Evolutionary conservation across 345 rosid species (phyloP).

Genomic region (Melaleuca alternifolia): DNA sequence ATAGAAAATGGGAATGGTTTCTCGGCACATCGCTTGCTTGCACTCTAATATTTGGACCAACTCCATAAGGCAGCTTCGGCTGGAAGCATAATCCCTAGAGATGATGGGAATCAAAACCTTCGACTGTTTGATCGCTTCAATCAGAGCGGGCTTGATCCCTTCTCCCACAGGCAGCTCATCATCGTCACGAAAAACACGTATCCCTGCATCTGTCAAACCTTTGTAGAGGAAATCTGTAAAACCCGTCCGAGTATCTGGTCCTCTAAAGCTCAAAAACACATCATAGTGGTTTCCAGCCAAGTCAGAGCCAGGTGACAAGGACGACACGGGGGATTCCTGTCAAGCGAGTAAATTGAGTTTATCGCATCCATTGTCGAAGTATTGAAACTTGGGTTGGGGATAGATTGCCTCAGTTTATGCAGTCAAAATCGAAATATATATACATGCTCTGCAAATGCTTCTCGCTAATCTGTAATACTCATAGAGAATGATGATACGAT

Average conservation of each 20-base stretch:
- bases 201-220: neutral
- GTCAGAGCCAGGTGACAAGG: neutral
- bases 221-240: neutral
- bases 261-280: neutral
- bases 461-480: no score
- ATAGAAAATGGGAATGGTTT: neutral
- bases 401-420: no score
- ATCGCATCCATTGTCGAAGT: neutral
- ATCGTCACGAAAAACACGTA: neutral
- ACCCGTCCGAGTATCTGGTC: neutral
- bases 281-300: neutral
- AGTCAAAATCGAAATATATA: no score
- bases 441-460: no score
- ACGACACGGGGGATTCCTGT: rapidly evolving
- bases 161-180: neutral
- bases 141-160: neutral
- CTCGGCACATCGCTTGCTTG: neutral
- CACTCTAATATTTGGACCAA: neutral
- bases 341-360: neutral
- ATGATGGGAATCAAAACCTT: neutral
- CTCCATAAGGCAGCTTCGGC: neutral
- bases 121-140: neutral
- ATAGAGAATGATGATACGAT: no score
- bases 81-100: neutral
- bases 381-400: no score